Percentiles rank a stretch among this genome's conserved stretches.
Conservation (phyloP, 2,329 filamentous ascomycete genomes). For the Rutstroemia sp. region DNA sequence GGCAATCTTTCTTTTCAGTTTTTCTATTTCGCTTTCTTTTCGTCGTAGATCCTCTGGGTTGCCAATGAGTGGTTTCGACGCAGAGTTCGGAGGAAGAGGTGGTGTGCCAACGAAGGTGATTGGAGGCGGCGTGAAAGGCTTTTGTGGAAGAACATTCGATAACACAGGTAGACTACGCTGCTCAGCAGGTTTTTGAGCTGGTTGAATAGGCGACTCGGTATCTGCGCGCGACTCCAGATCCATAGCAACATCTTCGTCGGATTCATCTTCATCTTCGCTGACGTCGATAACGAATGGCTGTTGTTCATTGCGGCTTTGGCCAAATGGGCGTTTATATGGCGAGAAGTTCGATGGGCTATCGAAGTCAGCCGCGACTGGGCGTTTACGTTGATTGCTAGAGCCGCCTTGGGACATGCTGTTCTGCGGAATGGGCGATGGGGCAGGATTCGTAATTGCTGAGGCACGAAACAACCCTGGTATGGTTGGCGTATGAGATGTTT, state of each 20-base stretch:
- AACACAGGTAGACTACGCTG: slow-evolving; percentile 29
- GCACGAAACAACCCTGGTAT: slow-evolving; percentile 27
- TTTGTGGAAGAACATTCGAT: slow-evolving; percentile 35
- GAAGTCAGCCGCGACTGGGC: slow-evolving; percentile 63
- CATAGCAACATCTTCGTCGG: slow-evolving; percentile 59
- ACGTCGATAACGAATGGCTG: slow-evolving; percentile 72
- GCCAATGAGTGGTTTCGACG: slow-evolving; percentile 13
- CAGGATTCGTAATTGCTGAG: slow-evolving; percentile 12
- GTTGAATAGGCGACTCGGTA: slow-evolving; percentile 29
- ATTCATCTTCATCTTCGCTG: slow-evolving; percentile 63
- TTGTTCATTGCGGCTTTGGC: slow-evolving; percentile 49
- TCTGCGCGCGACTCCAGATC: slow-evolving; percentile 50
- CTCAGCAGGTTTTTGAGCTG: slow-evolving; percentile 17
- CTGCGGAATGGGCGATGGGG: slow-evolving; percentile 5
- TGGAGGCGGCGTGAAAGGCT: slow-evolving; percentile 23
- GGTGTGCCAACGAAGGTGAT: slow-evolving; percentile 18
- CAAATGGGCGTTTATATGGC: slow-evolving; percentile 49
- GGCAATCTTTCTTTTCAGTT: slow-evolving; percentile 41
- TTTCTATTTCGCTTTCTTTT: slow-evolving; percentile 52
- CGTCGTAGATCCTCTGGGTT: slow-evolving; percentile 36
- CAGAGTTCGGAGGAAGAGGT: slow-evolving; percentile 13
- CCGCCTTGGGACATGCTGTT: neutral
- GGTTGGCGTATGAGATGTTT: neutral
- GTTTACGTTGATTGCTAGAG: slow-evolving; percentile 37
- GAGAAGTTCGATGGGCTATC: slow-evolving; percentile 41